These are phyloP conservation scores for Paspalum notatum DNA, from an alignment of 176 grass and related monocot genomes.

Conservation along the genomic window DNA sequence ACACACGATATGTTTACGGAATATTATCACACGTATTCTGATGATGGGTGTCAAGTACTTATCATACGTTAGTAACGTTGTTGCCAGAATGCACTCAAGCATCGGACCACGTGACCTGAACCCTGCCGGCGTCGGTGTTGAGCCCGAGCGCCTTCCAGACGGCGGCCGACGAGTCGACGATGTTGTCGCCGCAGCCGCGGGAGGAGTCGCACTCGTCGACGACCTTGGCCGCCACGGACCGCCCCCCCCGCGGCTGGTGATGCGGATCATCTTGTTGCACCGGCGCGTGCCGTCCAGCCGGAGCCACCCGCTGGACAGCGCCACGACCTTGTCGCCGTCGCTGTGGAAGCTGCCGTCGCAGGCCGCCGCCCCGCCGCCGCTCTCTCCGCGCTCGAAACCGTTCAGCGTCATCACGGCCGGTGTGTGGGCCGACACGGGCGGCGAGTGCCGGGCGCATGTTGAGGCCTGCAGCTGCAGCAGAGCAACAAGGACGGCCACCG, in stretches of 20 bases:
- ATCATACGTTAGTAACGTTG: too few species aligned
- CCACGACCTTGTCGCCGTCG: constrained; percentile 46
- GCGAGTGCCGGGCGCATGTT: too few species aligned
- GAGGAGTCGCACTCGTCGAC: constrained; percentile 56
- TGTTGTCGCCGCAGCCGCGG: constrained; percentile 38
- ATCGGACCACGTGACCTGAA: constrained; percentile 49
- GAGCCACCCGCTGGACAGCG: constrained; percentile 42
- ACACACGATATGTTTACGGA: too few species aligned
- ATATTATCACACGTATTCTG: too few species aligned
- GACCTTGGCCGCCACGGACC: constrained; percentile 38
- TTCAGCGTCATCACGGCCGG: constrained; percentile 50
- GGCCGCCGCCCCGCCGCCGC: constrained; percentile 34
- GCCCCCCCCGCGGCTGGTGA: constrained; percentile 29
- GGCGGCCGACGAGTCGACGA: constrained; percentile 47
- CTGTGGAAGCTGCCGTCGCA: constrained; percentile 49
- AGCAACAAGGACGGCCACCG: too few species aligned
- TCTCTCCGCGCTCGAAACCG: constrained; percentile 25
- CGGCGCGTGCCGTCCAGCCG: too few species aligned
- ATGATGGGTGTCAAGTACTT: too few species aligned
- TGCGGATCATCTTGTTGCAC: constrained; percentile 40
- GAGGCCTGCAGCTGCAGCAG: too few species aligned
- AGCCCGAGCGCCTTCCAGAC: constrained; percentile 57
- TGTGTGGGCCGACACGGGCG: too few species aligned
- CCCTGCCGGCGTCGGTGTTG: constrained; percentile 41
- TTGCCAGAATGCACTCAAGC: not conserved